Percentiles rank a stretch among this genome's conserved stretches.
phyloP scores from a whole-genome alignment of 768 basidiomycete species.

The Hericium rajendrae region DNA sequence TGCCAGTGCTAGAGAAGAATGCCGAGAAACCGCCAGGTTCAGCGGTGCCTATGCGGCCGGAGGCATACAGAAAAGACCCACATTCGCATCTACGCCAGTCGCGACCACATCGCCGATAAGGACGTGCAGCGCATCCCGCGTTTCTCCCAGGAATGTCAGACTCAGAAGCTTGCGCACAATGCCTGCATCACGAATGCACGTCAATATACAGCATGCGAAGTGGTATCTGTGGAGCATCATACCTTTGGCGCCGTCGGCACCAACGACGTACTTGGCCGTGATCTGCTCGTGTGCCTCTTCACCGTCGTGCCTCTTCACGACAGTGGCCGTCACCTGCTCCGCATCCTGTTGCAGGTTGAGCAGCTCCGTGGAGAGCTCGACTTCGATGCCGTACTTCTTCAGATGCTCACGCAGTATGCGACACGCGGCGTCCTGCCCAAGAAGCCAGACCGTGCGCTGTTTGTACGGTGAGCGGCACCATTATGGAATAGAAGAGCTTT shows the following conservation, averaged over 20 bases:
- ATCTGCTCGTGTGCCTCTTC: not conserved
- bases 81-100: not conserved
- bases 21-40: too few relatives aligned
- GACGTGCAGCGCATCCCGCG: not conserved
- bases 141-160: conserved; percentile 2
- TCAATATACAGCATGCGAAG: not conserved
- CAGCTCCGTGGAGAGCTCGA: not conserved
- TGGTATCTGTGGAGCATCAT: not conserved
- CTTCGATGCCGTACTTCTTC: not conserved
- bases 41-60: not conserved
- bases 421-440: not conserved
- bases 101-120: not conserved
- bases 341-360: not conserved
- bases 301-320: not conserved
- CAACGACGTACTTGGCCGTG: not conserved
- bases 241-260: conserved; percentile 6
- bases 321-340: not conserved
- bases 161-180: not conserved
- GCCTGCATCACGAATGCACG: not conserved
- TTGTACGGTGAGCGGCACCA: not conserved
- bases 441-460: not conserved
- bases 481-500: not conserved
- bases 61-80: not conserved
- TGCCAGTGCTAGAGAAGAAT: not conserved
- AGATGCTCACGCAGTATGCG: not conserved